Percentiles rank a stretch among this genome's conserved stretches.
Evolutionary conservation across 257 asterid species (phyloP).

Genomic region (Haberlea rhodopensis): DNA sequence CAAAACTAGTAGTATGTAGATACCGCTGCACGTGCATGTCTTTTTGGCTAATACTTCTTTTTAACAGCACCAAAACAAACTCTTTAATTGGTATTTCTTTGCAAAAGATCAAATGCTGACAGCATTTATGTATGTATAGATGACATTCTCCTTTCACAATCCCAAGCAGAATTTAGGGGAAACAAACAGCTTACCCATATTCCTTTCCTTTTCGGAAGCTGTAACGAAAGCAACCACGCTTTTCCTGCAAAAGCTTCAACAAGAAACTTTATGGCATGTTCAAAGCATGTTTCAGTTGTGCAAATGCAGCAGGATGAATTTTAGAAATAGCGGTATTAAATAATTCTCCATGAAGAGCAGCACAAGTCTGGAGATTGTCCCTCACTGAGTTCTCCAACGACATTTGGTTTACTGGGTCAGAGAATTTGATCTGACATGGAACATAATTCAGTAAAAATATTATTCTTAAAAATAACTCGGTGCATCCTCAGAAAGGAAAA

Average conservation of each 20-base stretch:
- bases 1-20: neutral
- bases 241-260: constrained; percentile 24
- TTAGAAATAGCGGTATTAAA: constrained; percentile 72
- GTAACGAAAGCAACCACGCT: constrained; percentile 29
- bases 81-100: neutral
- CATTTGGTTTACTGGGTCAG: constrained; percentile 78
- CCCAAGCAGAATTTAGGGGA: constrained; percentile 6
- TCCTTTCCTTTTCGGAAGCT: constrained; percentile 25
- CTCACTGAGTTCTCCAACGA: constrained; percentile 76
- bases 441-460: constrained; percentile 15
- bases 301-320: constrained; percentile 80
- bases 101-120: neutral
- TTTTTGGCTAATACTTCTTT: neutral
- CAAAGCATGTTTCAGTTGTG: constrained; percentile 80
- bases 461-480: neutral
- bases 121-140: neutral
- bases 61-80: neutral
- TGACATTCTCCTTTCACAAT: neutral
- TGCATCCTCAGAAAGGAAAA: constrained; percentile 21
- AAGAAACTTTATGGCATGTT: constrained; percentile 59
- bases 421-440: constrained; percentile 65
- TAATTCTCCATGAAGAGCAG: constrained; percentile 81
- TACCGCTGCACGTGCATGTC: constrained; percentile 8
- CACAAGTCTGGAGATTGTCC: constrained; percentile 88
- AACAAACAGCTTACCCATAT: constrained; percentile 22